Evolutionary conservation across 805 yeast genomes (phyloP).

Genomic region (Pichia membranifaciens): DNA sequence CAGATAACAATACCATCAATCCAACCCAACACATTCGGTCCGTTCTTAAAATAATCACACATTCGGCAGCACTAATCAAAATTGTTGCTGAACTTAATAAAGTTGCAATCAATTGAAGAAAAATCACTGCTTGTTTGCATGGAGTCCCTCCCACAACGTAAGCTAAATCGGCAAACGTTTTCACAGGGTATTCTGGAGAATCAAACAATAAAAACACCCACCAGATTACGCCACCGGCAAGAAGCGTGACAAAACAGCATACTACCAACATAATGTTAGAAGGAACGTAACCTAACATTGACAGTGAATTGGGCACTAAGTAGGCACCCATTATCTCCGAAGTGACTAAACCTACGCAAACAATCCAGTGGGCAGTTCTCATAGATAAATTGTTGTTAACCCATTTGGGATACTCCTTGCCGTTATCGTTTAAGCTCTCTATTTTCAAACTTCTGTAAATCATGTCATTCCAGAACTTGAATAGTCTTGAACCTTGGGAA

Average conservation of each 20-base stretch:
- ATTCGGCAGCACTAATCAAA: constrained; percentile 35
- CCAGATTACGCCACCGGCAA: constrained; percentile 37
- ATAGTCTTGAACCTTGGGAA: neutral
- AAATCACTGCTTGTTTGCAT: constrained; percentile 28
- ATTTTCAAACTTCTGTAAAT: constrained; percentile 9
- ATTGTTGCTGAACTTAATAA: constrained; percentile 36
- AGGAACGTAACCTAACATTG: constrained; percentile 13
- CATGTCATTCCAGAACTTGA: constrained; percentile 13
- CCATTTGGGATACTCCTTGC: constrained; percentile 17
- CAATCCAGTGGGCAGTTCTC: constrained; percentile 20
- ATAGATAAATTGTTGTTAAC: constrained; percentile 14
- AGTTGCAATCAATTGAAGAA: constrained; percentile 36
- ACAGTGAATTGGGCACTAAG: constrained; percentile 12
- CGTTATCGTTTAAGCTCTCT: constrained; percentile 5
- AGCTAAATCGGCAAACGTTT: constrained; percentile 37
- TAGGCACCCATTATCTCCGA: constrained; percentile 23
- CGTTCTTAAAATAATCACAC: constrained; percentile 33
- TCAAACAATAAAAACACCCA: constrained; percentile 32
- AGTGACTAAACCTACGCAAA: constrained; percentile 19
- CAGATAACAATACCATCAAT: constrained; percentile 34
- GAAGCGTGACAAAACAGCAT: constrained; percentile 26
- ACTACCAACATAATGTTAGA: constrained; percentile 9
- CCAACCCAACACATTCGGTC: constrained; percentile 35
- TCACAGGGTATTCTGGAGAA: constrained; percentile 37
- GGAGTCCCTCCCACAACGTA: constrained; percentile 32